These are phyloP conservation scores for Phaeomoniella chlamydospora DNA, from an alignment of 2,329 filamentous ascomycete genomes.

Conservation along the genomic window DNA sequence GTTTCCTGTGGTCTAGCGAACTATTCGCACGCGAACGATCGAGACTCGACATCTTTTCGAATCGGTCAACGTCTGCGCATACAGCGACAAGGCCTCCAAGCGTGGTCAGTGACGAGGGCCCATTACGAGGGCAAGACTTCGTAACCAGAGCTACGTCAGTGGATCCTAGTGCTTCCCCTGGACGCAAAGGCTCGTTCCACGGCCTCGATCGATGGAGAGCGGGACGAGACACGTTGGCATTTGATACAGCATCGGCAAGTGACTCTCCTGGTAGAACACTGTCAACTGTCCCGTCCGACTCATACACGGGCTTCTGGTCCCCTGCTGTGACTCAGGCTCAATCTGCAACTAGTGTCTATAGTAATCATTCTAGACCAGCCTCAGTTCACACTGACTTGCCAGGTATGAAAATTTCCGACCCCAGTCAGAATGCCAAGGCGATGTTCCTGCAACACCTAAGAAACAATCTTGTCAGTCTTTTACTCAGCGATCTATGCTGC, in stretches of 20 bases:
- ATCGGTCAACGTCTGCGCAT: conserved; percentile 27
- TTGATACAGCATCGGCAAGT: conserved; percentile 43
- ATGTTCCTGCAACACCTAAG: conserved; percentile 66
- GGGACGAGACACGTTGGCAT: conserved; percentile 41
- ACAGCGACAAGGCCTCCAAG: conserved; percentile 25
- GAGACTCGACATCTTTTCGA: conserved; percentile 24
- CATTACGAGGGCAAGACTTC: conserved; percentile 18
- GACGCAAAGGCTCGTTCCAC: conserved; percentile 50
- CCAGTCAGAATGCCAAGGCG: conserved; percentile 59
- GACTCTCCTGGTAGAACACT: conserved; percentile 53
- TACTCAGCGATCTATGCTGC: conserved; percentile 80
- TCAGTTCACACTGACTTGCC: conserved; percentile 19
- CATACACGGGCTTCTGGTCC: conserved; percentile 76
- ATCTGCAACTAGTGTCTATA: conserved; percentile 49
- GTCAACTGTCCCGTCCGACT: conserved; percentile 58
- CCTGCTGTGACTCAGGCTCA: conserved; percentile 58
- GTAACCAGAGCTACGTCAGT: conserved; percentile 9
- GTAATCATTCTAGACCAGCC: conserved; percentile 30
- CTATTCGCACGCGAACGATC: conserved; percentile 60
- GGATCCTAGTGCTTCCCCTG: conserved; percentile 11
- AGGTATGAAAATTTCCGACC: conserved; percentile 31
- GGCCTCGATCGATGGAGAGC: conserved; percentile 51
- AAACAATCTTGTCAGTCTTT: conserved; percentile 65
- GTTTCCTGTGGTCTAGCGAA: conserved; percentile 84
- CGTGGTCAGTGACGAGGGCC: conserved; percentile 27